These are phyloP conservation scores for Gossypioides kirkii DNA, from an alignment of 345 rosid species.

Conservation along the genomic window DNA sequence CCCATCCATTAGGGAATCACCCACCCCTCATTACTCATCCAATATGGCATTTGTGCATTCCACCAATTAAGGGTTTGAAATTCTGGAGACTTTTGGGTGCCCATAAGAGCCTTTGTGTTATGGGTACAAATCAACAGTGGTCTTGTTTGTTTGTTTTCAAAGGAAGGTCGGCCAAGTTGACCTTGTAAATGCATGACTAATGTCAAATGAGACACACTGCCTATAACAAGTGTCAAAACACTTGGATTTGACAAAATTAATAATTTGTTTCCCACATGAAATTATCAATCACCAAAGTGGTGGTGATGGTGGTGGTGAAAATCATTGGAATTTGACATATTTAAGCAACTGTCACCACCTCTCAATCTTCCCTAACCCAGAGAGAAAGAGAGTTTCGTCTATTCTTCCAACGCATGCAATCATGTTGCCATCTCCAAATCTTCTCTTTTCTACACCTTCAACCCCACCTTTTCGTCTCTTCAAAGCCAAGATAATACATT, in stretches of 20 bases:
- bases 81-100: background rate
- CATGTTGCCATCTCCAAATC: constrained; percentile 25
- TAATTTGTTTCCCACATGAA: constrained; percentile 27
- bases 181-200: constrained; percentile 13
- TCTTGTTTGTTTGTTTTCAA: background rate
- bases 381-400: background rate
- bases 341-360: constrained; percentile 7
- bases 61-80: constrained; percentile 47
- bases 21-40: background rate
- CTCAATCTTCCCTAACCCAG: background rate
- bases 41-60: constrained; percentile 29
- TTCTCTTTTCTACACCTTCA: too few species aligned
- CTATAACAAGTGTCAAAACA: constrained; percentile 18
- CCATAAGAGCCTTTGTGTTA: background rate
- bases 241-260: constrained; percentile 23
- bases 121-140: background rate
- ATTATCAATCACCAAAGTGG: background rate
- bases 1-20: constrained; percentile 13
- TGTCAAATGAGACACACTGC: constrained; percentile 13
- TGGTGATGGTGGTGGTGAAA: constrained; percentile 24
- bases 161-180: constrained; percentile 49
- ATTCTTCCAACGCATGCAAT: constrained; percentile 8
- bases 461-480: too few species aligned
- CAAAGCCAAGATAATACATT: too few species aligned
- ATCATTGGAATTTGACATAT: constrained; percentile 25